Evolutionary conservation across 768 basidiomycete species (phyloP).

Genomic region (Solioccasus polychromus): DNA sequence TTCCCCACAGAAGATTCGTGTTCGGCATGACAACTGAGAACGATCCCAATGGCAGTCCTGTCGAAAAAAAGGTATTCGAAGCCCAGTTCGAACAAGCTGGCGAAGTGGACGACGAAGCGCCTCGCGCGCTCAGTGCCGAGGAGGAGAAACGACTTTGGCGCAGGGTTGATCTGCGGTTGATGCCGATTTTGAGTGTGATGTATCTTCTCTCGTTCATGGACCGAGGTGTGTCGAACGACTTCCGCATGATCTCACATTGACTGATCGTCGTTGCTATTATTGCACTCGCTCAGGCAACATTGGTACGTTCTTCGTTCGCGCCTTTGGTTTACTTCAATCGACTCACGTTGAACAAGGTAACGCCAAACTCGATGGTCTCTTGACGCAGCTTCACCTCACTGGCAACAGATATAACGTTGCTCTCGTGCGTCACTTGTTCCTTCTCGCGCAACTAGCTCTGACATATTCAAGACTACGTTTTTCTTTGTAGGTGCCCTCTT

Average conservation of each 20-base stretch:
- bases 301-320: constrained; percentile 33
- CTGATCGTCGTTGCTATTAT: background rate
- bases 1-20: too few relatives aligned
- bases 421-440: constrained; percentile 39
- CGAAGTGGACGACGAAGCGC: background rate
- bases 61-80: background rate
- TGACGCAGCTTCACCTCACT: constrained; percentile 50
- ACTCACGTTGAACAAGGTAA: constrained; percentile 40
- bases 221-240: constrained; percentile 40
- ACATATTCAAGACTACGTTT: constrained; percentile 55
- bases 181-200: constrained; percentile 57
- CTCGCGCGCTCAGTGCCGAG: constrained; percentile 18
- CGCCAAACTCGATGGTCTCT: constrained; percentile 63
- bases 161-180: constrained; percentile 54
- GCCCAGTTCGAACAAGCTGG: background rate
- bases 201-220: constrained; percentile 65
- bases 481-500: constrained; percentile 51
- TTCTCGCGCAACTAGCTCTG: background rate
- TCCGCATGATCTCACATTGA: background rate
- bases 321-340: background rate
- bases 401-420: constrained; percentile 67
- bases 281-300: constrained; percentile 46
- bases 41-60: too few relatives aligned
- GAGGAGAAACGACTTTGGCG: constrained; percentile 52
- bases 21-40: too few relatives aligned